Evolutionary conservation across 2,329 filamentous ascomycete species (phyloP), one percentile per base, ranked within the genome.

Genomic region (Beauveria caledonica): DNA sequence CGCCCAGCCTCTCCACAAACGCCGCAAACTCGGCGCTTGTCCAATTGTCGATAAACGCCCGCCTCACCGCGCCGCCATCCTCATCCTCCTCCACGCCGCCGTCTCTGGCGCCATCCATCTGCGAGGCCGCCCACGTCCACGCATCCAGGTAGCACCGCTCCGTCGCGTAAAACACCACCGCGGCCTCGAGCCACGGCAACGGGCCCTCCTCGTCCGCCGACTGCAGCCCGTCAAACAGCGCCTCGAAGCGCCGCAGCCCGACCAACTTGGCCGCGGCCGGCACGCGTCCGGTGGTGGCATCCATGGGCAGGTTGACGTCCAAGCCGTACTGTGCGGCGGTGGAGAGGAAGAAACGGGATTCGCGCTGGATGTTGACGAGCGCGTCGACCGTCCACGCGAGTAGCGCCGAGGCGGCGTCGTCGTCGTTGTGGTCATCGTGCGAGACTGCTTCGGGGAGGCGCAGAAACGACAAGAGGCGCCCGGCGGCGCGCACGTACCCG

Each of bases 141-240:
- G 84, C 79, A 44, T 81, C 76, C 19, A 86, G 68, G 68, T 87
- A 87, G 62, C 79, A 81, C 51, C 78, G 83, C 73, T 93, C 89
- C 1, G 86, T 90, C n/a, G 84, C 85, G 85, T 87, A 92, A 25
- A 92, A 80, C n/a, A 89, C 79, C 2, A 90, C 80, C 63, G 90
- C 77, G 6, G 86, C 87, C 69, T 91, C 87, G 2, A 92, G 73
- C 67, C 77, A 79, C 0, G 74, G 71, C 0, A 89, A 69, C 1
- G 64, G 58, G n/a, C 61, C 65, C 2, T 1, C 65, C 2, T 1
- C 66, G 63, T 62, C 66, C 5, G 2, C 66, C 63, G 1, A 78
- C 73, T 55, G 78, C 77, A 81, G 77, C 4, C 78, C 79, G n/a
- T 77, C 79, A 60, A 85, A 80, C 5, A 89, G 80, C 21, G 63